Percentiles rank a stretch among this genome's conserved stretches.
phyloP scores from a whole-genome alignment of 495 filamentous ascomycete genomes.

The Aspergillus coremiiformis region DNA sequence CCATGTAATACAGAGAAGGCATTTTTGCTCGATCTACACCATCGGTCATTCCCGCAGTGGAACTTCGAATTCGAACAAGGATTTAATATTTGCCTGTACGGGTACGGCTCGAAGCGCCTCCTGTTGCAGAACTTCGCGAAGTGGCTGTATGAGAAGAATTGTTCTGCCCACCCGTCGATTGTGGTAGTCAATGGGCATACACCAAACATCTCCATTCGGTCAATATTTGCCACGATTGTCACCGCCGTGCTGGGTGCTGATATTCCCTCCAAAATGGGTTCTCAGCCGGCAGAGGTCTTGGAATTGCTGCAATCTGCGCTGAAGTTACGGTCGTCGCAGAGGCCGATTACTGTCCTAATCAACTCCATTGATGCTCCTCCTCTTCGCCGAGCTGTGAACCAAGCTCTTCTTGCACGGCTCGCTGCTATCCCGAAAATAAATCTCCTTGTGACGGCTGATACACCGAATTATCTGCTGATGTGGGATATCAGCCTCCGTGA shows the following conservation, averaged over 20 bases:
- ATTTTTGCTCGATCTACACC: constrained; percentile 67
- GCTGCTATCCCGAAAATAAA: constrained; percentile 65
- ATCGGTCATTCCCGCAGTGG: constrained; percentile 84
- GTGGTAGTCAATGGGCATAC: constrained; percentile 87
- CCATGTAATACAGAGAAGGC: constrained; percentile 64
- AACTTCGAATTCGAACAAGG: constrained; percentile 80
- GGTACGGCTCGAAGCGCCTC: constrained; percentile 79
- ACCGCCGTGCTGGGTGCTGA: constrained; percentile 54
- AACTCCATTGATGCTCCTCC: constrained; percentile 78
- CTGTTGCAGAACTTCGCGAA: constrained; percentile 73
- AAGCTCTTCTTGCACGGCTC: constrained; percentile 67
- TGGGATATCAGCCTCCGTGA: constrained; percentile 81
- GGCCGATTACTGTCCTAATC: constrained; percentile 60
- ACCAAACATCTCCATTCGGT: constrained; percentile 64
- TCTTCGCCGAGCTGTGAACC: constrained; percentile 62
- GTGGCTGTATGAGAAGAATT: constrained; percentile 50
- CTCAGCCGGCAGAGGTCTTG: constrained; percentile 58
- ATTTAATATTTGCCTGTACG: constrained; percentile 88
- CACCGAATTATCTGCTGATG: constrained; percentile 75
- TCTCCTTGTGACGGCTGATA: constrained; percentile 76
- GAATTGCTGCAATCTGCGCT: constrained; percentile 56
- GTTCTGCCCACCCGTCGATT: constrained; percentile 47
- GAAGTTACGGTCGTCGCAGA: constrained; percentile 33
- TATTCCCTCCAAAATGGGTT: constrained; percentile 47
- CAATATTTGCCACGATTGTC: constrained; percentile 68